Evolutionary conservation across 192 early-diverging fungal species (phyloP), one percentile per base, ranked within the genome.

Genomic region (Dissophora globulifera): DNA sequence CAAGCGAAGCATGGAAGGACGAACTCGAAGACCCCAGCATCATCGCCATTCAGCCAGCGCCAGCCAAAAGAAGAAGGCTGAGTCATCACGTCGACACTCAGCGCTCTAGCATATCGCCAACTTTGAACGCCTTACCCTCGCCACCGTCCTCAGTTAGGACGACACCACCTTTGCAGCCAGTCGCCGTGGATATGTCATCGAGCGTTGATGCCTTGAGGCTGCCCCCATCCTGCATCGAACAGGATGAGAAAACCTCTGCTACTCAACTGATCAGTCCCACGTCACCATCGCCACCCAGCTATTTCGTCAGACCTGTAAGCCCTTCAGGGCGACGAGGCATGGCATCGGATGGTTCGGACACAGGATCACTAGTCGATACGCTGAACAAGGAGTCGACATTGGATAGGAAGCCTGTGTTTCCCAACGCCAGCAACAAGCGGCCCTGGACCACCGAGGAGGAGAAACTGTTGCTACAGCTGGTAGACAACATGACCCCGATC

Each of bases 401-500:
- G 22, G 30, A 4, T 8, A 63, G 52, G 22, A 38, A 35, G 17
- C 5, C 67, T 19, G 22, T 26, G 10, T 30, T 55, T 20, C 13
- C 68, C 0, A 58, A 64, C 23, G 54, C 54, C 23, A 60, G 41
- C 19, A 54, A 53, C 43, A 76, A 76, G 40, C 72, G 72, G 32
- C 62, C 72, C 10, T 76, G 72, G 72, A 76, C 72, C 9, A 25
- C 43, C 10, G 72, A 76, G 46, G 72, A 76, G 50, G 72, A 76
- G 31, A 52, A 57, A 23, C 30, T 66, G 50, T 32, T 76, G 58
- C 22, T 76, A 45, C 42, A 76, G 58, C 52, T 76, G 11, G 56
- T 76, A 0, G 63, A 66, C 23, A 50, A 52, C 29, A 54, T 31
- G 27, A 53, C 43, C 13, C 63, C 72, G 10, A 76, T 76, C 52